Evolutionary conservation across 169 alveolate genomes (phyloP).

Genomic region (Miamiensis avidus): DNA sequence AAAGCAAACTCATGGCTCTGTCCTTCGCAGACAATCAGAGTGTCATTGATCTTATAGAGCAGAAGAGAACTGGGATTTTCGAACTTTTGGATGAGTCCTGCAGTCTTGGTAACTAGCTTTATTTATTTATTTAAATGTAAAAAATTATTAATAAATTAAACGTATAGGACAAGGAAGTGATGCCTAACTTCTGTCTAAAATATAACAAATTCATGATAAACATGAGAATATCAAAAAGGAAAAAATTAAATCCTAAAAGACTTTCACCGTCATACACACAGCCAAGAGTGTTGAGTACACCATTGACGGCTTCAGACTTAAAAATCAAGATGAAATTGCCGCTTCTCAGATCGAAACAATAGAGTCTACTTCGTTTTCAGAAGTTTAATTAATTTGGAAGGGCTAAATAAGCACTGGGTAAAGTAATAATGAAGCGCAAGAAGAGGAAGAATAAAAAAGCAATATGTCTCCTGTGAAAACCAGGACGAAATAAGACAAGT

Average conservation of each 20-base stretch:
- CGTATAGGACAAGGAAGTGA: slow-evolving; percentile 7
- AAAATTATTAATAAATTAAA: too few species aligned
- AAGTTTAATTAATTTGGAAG: slow-evolving; percentile 43
- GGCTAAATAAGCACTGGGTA: slow-evolving; percentile 16
- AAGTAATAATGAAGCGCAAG: slow-evolving; percentile 30
- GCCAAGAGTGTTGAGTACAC: slow-evolving; percentile 84
- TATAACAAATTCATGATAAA: slow-evolving; percentile 13
- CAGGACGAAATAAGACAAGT: too few species aligned
- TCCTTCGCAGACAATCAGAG: slow-evolving; percentile 65
- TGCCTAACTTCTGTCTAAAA: slow-evolving; percentile 16
- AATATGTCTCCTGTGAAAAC: too few species aligned
- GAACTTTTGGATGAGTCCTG: slow-evolving; percentile 39
- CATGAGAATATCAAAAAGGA: slow-evolving; percentile 20
- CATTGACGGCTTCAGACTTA: slow-evolving; percentile 64
- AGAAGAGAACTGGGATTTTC: slow-evolving; percentile 35
- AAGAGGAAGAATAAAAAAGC: slow-evolving; percentile 49
- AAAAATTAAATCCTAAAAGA: slow-evolving; percentile 28
- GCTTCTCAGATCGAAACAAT: slow-evolving; percentile 31
- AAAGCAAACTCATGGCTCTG: slow-evolving; percentile 50
- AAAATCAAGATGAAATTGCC: slow-evolving; percentile 76
- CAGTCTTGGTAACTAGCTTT: slow-evolving; percentile 11
- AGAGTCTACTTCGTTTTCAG: slow-evolving; percentile 39
- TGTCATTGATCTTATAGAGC: slow-evolving; percentile 40
- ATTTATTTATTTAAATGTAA: too few species aligned
- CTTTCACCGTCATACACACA: slow-evolving; percentile 77